Evolutionary conservation across 2,329 filamentous ascomycete genomes (phyloP).

Genomic region (Colletotrichum agaves): DNA sequence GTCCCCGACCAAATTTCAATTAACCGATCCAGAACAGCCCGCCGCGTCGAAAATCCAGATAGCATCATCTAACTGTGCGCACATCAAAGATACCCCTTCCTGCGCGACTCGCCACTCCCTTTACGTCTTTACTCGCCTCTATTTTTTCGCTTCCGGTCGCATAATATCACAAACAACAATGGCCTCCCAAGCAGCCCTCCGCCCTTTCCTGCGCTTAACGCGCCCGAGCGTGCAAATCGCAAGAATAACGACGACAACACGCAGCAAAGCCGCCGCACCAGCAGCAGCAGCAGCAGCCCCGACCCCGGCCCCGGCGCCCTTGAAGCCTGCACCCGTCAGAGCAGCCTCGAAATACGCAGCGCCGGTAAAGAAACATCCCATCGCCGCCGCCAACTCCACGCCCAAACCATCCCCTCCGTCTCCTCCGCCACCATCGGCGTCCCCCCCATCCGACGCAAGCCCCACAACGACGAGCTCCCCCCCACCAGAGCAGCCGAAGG

Average conservation of each 20-base stretch:
- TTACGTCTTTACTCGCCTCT: too few species aligned
- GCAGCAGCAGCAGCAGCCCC: not conserved
- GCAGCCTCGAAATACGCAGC: too few species aligned
- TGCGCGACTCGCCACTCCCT: not conserved
- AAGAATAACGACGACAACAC: not conserved
- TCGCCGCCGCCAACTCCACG: too few species aligned
- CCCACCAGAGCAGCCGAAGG: not conserved
- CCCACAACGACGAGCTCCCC: too few species aligned
- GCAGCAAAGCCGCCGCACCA: not conserved
- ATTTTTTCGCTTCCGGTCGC: too few species aligned
- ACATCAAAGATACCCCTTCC: not conserved
- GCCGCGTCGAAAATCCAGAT: constrained; percentile 25
- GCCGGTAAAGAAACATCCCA: too few species aligned
- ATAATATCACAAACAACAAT: constrained; percentile 1
- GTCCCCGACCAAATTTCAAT: constrained; percentile 30
- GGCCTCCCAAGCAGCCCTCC: constrained; percentile 32
- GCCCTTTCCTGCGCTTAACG: constrained; percentile 30
- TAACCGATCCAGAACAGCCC: not conserved
- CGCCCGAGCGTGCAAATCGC: constrained; percentile 10
- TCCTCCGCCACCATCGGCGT: not conserved
- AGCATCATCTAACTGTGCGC: constrained; percentile 1
- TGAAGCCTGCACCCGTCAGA: too few species aligned
- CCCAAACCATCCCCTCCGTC: not conserved
- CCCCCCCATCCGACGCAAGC: constrained; percentile 1
- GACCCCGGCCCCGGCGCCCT: too few species aligned